A percentile compares a stretch with the other conserved stretches of the same genome.
phyloP scores from a whole-genome alignment of 768 basidiomycete genomes.

The Kwoniella shandongensis region DNA sequence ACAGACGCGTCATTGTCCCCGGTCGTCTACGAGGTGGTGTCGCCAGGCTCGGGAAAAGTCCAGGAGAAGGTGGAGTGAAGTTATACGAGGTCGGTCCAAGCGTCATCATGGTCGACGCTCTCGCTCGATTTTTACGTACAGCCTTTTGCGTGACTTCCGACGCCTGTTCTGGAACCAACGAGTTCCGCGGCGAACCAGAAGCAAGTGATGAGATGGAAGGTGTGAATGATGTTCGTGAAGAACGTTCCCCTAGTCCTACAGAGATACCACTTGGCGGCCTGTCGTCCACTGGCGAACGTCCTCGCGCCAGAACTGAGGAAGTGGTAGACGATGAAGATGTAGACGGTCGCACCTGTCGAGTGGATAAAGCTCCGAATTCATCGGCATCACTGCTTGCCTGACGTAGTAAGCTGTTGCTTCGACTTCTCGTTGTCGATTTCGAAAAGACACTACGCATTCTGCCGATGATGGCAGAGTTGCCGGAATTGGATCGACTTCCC shows the following conservation, averaged over 20 bases:
- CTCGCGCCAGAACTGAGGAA: conserved; percentile 14
- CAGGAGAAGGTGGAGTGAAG: conserved; percentile 26
- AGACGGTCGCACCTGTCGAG: conserved; percentile 15
- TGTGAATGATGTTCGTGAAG: conserved; percentile 31
- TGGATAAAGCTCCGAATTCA: conserved; percentile 35
- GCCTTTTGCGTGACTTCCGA: conserved; percentile 2
- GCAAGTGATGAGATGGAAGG: conserved; percentile 25
- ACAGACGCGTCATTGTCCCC: conserved; percentile 33
- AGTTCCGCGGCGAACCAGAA: conserved; percentile 10
- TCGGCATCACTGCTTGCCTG: conserved; percentile 25
- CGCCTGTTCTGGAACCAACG: neutral
- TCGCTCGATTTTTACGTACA: conserved; percentile 14
- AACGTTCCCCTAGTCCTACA: conserved; percentile 11
- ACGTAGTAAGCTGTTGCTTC: conserved; percentile 30
- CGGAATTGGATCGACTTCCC: conserved; percentile 37
- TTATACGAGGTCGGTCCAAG: conserved; percentile 24
- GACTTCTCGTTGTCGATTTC: conserved; percentile 14
- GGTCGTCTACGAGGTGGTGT: conserved; percentile 45
- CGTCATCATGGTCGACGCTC: conserved; percentile 46
- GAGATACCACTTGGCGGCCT: conserved; percentile 2
- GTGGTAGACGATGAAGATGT: conserved; percentile 19
- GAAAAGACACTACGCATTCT: conserved; percentile 38
- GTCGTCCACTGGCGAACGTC: conserved; percentile 16
- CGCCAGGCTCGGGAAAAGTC: conserved; percentile 28
- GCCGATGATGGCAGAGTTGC: conserved; percentile 41